Evolutionary conservation across 2,329 filamentous ascomycete genomes (phyloP), one percentile per base, ranked within the genome.

Genomic region (Fusarium sp.): DNA sequence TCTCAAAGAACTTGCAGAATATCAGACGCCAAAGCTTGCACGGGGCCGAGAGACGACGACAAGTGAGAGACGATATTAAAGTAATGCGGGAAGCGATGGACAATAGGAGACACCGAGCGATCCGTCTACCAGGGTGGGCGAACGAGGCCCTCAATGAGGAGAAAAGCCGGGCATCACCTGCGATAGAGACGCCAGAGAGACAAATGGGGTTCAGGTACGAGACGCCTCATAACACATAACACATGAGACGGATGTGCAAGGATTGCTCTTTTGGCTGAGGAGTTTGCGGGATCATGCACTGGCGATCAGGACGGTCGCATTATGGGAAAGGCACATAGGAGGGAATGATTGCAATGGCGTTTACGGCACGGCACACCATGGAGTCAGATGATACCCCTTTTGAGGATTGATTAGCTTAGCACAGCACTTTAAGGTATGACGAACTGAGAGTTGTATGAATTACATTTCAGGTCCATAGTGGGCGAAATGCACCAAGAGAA

Each of bases 61-160:
- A 60, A 42, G 75, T 65, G 7, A 65, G 34, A 14, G 76, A 79
- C 31, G 79, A 80, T 43, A 63, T 76, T 39, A 72, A 73, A 47
- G 76, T 78, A 17, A 76, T 81, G 75, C 73, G 72, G 40, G 76
- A 77, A 56, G 75, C 77, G 31, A 76, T 75, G 21, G 72, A 76
- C 13, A 78, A 72, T 46, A 75, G 76, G 56, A 74, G 58, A 62
- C 69, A 68, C 21, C 64, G 71, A 17, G 49, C 51, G 14, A 61
- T 68, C 39, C 73, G 71, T 38, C 69, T 79, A 28, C 78, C 79
- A 10, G 51, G 60, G 14, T 80, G 78, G 78, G 78, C 78, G 33
- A 78, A 69, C 51, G 67, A 74, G 33, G 77, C 78, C 7, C 61
- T 76, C 26, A 53, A 47, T 10, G 62, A 73, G 44, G 65, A 68